Percentiles rank a stretch among this genome's conserved stretches.
phyloP scores from a whole-genome alignment of 1,284 basidiomycete species.

The Cutaneotrichosporon mucoides region DNA sequence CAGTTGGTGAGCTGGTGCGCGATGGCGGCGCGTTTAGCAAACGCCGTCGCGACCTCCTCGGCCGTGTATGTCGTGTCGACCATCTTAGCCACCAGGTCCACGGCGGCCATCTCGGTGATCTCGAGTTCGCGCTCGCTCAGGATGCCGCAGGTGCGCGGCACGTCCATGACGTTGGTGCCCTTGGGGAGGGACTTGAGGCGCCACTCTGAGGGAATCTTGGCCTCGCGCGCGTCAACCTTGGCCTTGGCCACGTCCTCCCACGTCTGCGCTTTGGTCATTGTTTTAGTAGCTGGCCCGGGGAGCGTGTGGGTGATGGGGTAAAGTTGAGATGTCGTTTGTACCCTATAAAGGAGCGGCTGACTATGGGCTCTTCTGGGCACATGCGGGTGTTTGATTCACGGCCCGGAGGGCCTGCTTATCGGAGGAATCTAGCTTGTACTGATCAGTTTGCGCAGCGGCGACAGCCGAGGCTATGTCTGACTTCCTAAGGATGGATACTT shows the following conservation, averaged over 20 bases:
- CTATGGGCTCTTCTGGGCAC: too few species aligned
- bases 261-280: slow-evolving; percentile 2
- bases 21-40: slow-evolving; percentile 70
- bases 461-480: too few species aligned
- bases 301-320: too few species aligned
- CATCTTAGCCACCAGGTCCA: slow-evolving; percentile 27
- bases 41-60: slow-evolving; percentile 69
- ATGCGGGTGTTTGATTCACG: too few species aligned
- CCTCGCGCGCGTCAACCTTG: slow-evolving; percentile 54
- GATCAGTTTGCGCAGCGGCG: too few species aligned
- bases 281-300: background rate
- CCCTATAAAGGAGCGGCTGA: too few species aligned
- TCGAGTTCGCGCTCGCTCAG: slow-evolving; percentile 60
- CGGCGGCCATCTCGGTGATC: slow-evolving; percentile 57
- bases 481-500: too few species aligned
- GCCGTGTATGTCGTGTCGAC: slow-evolving; percentile 65
- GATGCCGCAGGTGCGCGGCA: slow-evolving; percentile 61
- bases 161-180: slow-evolving; percentile 53
- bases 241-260: slow-evolving; percentile 57
- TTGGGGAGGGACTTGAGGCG: slow-evolving; percentile 26
- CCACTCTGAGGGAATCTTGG: slow-evolving; percentile 60
- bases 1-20: slow-evolving; percentile 65
- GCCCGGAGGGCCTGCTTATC: too few species aligned
- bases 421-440: too few species aligned
- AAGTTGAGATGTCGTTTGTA: too few species aligned